A percentile compares a stretch with the other conserved stretches of the same genome.
Evolutionary conservation across 2,329 filamentous ascomycete species (phyloP).

Genomic region (Epichloe gansuensis): DNA sequence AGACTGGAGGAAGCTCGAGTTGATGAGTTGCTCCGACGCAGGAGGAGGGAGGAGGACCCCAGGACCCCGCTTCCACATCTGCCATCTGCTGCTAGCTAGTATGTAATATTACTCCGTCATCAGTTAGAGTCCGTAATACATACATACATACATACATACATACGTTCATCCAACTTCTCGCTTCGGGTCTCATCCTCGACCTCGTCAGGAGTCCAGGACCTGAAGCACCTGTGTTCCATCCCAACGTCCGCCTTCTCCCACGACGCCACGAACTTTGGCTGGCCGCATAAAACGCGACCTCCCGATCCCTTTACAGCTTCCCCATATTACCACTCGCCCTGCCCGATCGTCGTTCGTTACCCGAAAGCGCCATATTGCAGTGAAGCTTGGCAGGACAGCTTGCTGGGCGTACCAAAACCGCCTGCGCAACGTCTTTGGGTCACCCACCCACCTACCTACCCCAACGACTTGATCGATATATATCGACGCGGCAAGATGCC

Average conservation of each 20-base stretch:
- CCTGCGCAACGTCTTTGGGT: neutral
- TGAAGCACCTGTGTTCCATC: neutral
- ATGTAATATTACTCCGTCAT: too few relatives aligned
- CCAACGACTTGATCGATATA: neutral
- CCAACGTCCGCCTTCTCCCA: neutral
- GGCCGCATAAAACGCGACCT: slow-evolving; percentile 22
- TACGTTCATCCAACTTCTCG: too few relatives aligned
- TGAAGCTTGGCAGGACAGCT: slow-evolving; percentile 1
- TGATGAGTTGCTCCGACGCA: too few relatives aligned
- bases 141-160: too few relatives aligned
- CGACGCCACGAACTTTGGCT: slow-evolving; percentile 3
- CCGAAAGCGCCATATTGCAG: neutral
- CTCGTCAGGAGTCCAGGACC: too few relatives aligned
- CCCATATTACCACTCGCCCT: neutral
- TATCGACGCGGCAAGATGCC: slow-evolving; percentile 41
- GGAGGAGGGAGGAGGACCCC: too few relatives aligned
- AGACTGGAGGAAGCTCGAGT: too few relatives aligned
- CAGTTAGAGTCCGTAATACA: too few relatives aligned
- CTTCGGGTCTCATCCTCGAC: too few relatives aligned
- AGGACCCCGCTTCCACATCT: neutral
- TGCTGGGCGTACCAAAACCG: neutral
- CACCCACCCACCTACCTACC: neutral
- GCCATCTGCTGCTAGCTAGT: too few relatives aligned
- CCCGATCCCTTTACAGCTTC: slow-evolving; percentile 4
- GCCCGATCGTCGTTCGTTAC: neutral